phyloP scores from a whole-genome alignment of 2,329 filamentous ascomycete genomes.

The Apiospora arundinis region DNA sequence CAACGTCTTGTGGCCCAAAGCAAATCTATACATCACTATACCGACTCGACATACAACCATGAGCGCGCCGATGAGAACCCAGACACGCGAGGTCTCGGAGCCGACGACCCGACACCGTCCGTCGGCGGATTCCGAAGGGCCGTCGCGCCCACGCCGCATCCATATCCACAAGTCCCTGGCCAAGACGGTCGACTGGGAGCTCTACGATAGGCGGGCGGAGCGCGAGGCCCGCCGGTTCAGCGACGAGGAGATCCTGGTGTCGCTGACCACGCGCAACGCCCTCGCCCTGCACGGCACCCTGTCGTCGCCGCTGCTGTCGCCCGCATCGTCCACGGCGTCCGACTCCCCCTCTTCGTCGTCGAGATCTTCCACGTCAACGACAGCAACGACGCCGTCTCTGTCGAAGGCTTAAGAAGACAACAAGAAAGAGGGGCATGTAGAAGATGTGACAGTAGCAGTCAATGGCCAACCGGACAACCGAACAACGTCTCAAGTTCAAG shows the following conservation, averaged over 20 bases:
- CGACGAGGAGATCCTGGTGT: constrained; percentile 11
- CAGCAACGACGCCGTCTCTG: not conserved
- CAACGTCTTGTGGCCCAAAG: not conserved
- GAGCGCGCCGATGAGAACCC: not conserved
- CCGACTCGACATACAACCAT: not conserved
- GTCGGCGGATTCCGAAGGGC: not conserved
- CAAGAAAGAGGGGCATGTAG: too few species aligned
- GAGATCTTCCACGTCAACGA: not conserved
- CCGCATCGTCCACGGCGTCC: not conserved
- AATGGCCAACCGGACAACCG: not conserved
- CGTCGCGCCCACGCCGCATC: constrained; percentile 5
- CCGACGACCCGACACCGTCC: not conserved
- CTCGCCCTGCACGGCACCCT: constrained; percentile 9
- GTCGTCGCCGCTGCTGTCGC: constrained; percentile 9
- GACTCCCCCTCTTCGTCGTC: not conserved
- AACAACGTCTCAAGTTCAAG: not conserved
- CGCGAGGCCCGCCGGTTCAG: not conserved
- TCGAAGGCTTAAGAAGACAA: not conserved
- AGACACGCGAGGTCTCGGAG: not conserved
- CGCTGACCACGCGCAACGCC: not conserved
- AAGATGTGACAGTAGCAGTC: not conserved
- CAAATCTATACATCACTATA: not conserved
- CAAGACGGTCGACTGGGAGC: constrained; percentile 10
- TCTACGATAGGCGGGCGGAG: not conserved
- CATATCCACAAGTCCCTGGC: constrained; percentile 1